Base-by-base conservation (phyloP, 805 yeast genomes). In the Kuraishia hungarica region DNA sequence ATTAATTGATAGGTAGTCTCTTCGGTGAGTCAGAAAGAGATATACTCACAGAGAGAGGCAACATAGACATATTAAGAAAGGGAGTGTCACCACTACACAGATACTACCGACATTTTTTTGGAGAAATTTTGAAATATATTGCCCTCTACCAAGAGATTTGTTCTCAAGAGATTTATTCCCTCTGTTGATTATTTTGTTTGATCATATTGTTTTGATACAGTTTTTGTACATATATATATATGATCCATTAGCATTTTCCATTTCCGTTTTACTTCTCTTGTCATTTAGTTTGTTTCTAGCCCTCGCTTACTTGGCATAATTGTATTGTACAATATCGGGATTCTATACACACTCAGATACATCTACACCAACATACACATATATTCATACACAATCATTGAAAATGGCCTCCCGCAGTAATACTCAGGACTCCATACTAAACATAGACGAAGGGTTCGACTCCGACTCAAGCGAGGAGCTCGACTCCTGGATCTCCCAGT, bases 401-500 rank as follows among this genome's bases (percentile, higher is more conserved):
- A 35, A 10, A 35, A 35, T 35, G 43, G 43, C 43, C n/a, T 6
- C 43, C 43, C 43, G 43, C 49, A 47, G 49, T 8, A 47, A 47
- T 47, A 47, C 22, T 10, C 49, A 47, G 21, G 49, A 47, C 43
- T 35, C 43, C 24, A 47, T 47, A 22, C 49, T 47, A 19, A 47
- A 47, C n/a, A 49, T 49, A 49, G 51, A 23, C 24, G 51, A 49
- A 23, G 51, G 35, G 24, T 52, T 62, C 52, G 65, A 63, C 48
- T 60, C 65, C 10, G 66, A 67, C 52, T 64, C 67, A 22, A 68
- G 70, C 54, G 85, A 78, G 56, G 86, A 80, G 57, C 76, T 77
- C 64, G 87, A 84, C 56, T 83, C 90, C 50, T 91, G 96, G 97
- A 86, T 90, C 61, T 81, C 86, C 57, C 84, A 84, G 61, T 89